Evolutionary conservation across 176 grass and related monocot species (phyloP).

Genomic region (Eragrostis nindensis): DNA sequence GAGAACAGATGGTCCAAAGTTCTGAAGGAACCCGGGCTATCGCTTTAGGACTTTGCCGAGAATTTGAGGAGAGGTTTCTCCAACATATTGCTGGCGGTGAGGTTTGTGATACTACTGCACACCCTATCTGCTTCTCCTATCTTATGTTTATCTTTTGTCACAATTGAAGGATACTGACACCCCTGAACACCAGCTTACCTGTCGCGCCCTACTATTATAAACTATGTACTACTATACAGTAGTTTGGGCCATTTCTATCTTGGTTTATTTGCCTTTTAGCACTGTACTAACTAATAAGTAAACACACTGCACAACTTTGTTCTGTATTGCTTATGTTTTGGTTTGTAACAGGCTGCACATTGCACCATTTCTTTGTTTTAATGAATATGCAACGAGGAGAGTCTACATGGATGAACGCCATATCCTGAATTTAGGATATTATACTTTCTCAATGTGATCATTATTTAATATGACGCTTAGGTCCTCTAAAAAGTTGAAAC

Average conservation of each 20-base stretch:
- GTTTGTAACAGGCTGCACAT: not conserved
- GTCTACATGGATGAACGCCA: not conserved
- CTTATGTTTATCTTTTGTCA: slow-evolving; percentile 11
- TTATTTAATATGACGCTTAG: too few species aligned
- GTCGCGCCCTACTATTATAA: not conserved
- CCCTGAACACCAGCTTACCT: slow-evolving; percentile 3
- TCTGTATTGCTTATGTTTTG: not conserved
- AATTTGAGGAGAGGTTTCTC: slow-evolving; percentile 92
- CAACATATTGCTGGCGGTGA: slow-evolving; percentile 80
- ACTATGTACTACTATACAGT: not conserved
- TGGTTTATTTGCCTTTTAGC: not conserved
- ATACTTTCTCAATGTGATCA: not conserved
- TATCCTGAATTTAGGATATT: not conserved
- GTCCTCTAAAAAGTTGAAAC: not conserved
- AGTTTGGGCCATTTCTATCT: not conserved
- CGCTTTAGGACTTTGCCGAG: slow-evolving; percentile 85
- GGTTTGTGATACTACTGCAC: slow-evolving; percentile 55
- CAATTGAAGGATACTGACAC: slow-evolving; percentile 3
- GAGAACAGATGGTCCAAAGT: slow-evolving; percentile 87
- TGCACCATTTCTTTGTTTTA: not conserved
- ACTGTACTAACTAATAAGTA: too few species aligned
- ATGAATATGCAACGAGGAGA: not conserved
- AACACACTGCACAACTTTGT: not conserved
- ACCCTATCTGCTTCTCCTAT: not conserved
- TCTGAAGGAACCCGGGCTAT: slow-evolving; percentile 80